A percentile compares a stretch with the other conserved stretches of the same genome.
Conservation (phyloP, 305 asterid genomes). For the Rubia peregrina region DNA sequence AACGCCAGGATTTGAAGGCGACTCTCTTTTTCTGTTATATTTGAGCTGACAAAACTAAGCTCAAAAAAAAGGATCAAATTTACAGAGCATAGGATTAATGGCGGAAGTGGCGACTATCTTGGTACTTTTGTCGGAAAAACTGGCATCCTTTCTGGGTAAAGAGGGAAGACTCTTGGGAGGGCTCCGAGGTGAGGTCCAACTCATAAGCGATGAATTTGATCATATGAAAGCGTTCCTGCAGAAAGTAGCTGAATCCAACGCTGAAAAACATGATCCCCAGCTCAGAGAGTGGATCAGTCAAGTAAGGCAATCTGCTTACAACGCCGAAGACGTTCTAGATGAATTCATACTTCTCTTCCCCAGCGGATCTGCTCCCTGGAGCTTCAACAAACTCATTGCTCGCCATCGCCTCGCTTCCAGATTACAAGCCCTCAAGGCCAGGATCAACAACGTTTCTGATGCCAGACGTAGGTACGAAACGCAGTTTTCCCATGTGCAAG, state of each 20-base stretch:
- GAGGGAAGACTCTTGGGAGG: conserved; percentile 8
- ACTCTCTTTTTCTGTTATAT: too few relatives aligned
- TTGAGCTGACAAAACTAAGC: neutral
- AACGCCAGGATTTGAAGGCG: too few relatives aligned
- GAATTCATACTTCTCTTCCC: conserved; percentile 3
- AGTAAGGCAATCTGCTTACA: conserved; percentile 12
- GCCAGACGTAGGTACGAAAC: neutral
- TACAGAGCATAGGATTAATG: neutral
- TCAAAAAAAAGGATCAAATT: too few relatives aligned
- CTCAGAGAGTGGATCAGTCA: conserved; percentile 11
- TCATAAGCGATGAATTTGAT: neutral
- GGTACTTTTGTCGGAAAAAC: neutral
- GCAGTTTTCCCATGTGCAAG: neutral
- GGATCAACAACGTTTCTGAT: neutral
- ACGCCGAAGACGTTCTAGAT: conserved; percentile 12
- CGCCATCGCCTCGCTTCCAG: conserved; percentile 3
- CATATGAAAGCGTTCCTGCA: conserved; percentile 12
- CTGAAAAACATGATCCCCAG: neutral
- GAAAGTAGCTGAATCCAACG: neutral
- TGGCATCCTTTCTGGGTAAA: neutral
- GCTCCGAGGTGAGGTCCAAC: conserved; percentile 5
- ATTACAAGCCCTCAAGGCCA: neutral
- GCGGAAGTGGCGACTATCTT: neutral
- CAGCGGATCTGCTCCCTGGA: neutral
- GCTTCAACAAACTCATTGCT: neutral